Base-by-base conservation (phyloP, 1,139 yeast genomes). In the Pneumocystis jirovecii region DNA sequence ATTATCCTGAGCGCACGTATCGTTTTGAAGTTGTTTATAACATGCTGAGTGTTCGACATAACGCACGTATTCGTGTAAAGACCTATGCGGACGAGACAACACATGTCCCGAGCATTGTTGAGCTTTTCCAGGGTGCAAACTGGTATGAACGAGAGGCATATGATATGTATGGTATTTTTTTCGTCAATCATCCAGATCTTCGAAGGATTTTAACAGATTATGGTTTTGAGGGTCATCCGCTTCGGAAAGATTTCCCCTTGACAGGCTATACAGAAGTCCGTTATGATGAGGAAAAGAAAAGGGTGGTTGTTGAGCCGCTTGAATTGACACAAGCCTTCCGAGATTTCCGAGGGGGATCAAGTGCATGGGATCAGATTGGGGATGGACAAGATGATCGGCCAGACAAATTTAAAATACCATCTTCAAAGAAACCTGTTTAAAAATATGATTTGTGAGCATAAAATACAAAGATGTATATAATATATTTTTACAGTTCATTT, bases 321-420 rank as follows among this genome's bases (percentile, higher is more conserved):
- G 96, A 89, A 66, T 65, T 69, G 35, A 60, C 64, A 4, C 67
- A 66, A 78, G 96, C 96, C 39, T 89, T 89, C 83, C 85, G 96
- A 81, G 86, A 88, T 79, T 89, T 89, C 77, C 80, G 89, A 57
- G 95, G 87, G 66, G 96, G 96, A 64, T 84, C 93, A 35, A 84
- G 95, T 60, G 89, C 86, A 66, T 89, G 96, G 95, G 96, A 89
- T 76, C 96, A 87, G 71, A 93, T 87, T 71, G 96, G 96, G 68
- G 87, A 85, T 62, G 96, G 96, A 73, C 81, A 83, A 70, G 96
- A 89, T 75, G 84, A 81, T 71, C 83, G 95, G 45, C 96, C 96
- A 12, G 91, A 85, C 69, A 77, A 83, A 31, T 88, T 88, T 81
- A 86, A 85, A 76, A 83, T 88, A 74, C 95, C 96, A 66, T 81